Evolutionary conservation across 495 filamentous ascomycete genomes (phyloP).

Genomic region (Podospora bellae-mahoneyi): DNA sequence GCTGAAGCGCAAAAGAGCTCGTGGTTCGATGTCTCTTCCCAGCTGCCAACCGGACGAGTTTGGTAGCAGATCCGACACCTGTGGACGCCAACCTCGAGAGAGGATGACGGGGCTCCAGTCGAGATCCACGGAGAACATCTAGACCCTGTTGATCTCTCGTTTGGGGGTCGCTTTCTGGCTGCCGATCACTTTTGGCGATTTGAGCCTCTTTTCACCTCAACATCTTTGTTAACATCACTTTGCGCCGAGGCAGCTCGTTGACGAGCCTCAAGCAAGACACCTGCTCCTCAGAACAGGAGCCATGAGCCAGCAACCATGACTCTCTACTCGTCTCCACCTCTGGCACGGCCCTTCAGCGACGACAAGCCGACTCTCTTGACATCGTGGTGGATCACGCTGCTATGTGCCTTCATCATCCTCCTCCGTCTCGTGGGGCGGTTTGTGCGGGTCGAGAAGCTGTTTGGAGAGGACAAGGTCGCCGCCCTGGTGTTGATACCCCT

Average conservation of each 20-base stretch:
- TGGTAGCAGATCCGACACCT: too few relatives aligned
- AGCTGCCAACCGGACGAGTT: too few relatives aligned
- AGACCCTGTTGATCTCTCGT: too few relatives aligned
- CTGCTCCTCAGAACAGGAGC: background rate
- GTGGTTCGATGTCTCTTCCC: too few relatives aligned
- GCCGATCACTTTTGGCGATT: too few relatives aligned
- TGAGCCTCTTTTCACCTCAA: too few relatives aligned
- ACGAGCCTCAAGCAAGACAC: background rate
- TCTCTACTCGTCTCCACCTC: conserved; percentile 57
- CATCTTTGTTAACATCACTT: too few relatives aligned
- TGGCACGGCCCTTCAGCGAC: conserved; percentile 50
- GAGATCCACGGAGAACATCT: background rate
- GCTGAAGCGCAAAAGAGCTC: background rate
- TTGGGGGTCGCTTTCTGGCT: too few relatives aligned
- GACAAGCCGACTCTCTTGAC: conserved; percentile 78
- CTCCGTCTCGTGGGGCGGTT: conserved; percentile 74
- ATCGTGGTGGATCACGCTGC: conserved; percentile 87
- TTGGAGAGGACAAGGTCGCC: conserved; percentile 83
- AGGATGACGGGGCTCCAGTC: background rate
- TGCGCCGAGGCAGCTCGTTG: too few relatives aligned
- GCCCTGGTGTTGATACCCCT: conserved; percentile 74
- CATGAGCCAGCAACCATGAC: conserved; percentile 35
- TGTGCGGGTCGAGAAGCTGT: conserved; percentile 73
- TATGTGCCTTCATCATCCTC: conserved; percentile 74
- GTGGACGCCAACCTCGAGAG: background rate